Evolutionary conservation across 1,284 basidiomycete species (phyloP).

Genomic region (Phylloporus gajari): DNA sequence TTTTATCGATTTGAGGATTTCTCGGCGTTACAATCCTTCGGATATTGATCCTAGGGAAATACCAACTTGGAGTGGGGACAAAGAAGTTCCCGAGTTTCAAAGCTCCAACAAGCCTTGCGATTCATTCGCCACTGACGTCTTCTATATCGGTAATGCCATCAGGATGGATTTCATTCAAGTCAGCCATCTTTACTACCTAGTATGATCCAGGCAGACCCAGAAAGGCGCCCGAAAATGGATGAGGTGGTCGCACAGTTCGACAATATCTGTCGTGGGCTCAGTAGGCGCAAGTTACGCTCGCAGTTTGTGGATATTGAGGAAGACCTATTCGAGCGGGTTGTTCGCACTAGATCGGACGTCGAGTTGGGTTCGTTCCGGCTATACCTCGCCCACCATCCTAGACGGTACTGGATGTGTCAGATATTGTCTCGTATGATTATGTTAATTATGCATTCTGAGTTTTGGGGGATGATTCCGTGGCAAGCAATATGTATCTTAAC

Average conservation of each 20-base stretch:
- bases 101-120: slow-evolving; percentile 20
- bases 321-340: neutral
- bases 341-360: neutral
- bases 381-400: neutral
- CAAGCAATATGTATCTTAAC: too few relatives aligned
- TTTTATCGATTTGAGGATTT: too few relatives aligned
- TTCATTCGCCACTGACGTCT: slow-evolving; percentile 20
- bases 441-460: too few relatives aligned
- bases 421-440: too few relatives aligned
- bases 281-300: neutral
- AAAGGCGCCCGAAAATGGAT: neutral
- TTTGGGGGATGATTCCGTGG: too few relatives aligned
- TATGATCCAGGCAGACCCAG: neutral
- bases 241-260: neutral
- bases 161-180: slow-evolving; percentile 19
- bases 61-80: too few relatives aligned
- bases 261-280: neutral
- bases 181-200: neutral
- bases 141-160: slow-evolving; percentile 24
- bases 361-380: neutral
- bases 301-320: neutral
- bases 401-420: neutral
- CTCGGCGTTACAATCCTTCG: slow-evolving; percentile 26
- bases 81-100: slow-evolving; percentile 26
- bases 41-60: slow-evolving; percentile 25